Evolutionary conservation across 306 rosid genomes (phyloP), one percentile per base, ranked within the genome.

Genomic region (Argentina anserina): DNA sequence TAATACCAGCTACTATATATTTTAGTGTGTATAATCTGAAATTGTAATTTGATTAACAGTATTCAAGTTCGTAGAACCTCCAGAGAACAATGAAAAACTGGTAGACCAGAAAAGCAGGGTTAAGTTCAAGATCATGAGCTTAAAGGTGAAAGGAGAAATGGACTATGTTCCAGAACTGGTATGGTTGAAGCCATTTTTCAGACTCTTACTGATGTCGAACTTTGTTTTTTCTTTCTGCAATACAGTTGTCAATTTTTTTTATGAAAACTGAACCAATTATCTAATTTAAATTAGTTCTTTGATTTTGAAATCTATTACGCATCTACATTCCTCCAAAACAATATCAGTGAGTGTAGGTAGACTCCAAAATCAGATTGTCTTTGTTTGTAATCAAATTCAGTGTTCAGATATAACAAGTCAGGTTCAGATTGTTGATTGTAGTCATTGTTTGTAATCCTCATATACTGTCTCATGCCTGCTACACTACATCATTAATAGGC

Each of bases 51-150:
- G 68, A 66, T 42, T 78, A 66, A 47, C 94, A 92, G 97, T 92
- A 14, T 92, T 92, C 79, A 92, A 92, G 87, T 92, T 92, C 72
- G 97, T 92, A 67, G 97, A 92, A 85, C 97, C 90, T 26, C 97
- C 92, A 21, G 96, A 92, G 77, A 88, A 68, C 81, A 86, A 84
- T 79, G 97, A 92, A 71, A 90, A 84, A 77, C 83, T 86, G 50
- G 17, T 82, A 72, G 97, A 92, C 70, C 90, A 86, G 73, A 90
- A 85, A 74, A 83, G 92, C 87, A 87, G 79, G 83, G 97, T 92
- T 65, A 92, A 92, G 89, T 92, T 92, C 78, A 92, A 92, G 86
- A 92, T 92, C 86, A 84, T 90, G 90, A 92, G 97, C 89, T 84
- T 92, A 75, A 92, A 92, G 87, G 94, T 88, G 83, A 84, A 86